These are phyloP conservation scores for Aspergillus fijiensis DNA, from an alignment of 2,329 filamentous ascomycete species.

Conservation along the genomic window DNA sequence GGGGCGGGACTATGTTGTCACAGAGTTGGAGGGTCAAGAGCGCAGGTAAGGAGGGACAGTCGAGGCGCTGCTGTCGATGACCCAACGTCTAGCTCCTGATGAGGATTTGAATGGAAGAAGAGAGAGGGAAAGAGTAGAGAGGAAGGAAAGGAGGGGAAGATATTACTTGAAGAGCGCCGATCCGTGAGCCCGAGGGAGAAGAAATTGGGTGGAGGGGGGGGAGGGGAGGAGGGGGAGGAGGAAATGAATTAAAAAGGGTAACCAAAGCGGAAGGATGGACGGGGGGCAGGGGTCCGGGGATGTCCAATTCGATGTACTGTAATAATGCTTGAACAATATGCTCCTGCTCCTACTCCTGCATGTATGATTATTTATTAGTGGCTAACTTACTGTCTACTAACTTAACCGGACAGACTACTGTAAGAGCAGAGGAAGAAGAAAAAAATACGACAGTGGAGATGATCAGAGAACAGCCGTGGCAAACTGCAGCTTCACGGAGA, in stretches of 20 bases:
- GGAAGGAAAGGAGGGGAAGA: slow-evolving; percentile 1
- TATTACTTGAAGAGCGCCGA: too few relatives aligned
- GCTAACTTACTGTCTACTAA: neutral
- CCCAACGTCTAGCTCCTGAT: slow-evolving; percentile 24
- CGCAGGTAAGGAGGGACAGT: slow-evolving; percentile 20
- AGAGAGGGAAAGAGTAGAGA: neutral
- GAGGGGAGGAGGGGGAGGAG: slow-evolving; percentile 14
- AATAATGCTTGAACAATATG: neutral
- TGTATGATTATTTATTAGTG: neutral
- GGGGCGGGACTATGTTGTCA: slow-evolving; percentile 25
- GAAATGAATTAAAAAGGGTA: slow-evolving; percentile 18
- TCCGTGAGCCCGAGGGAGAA: neutral
- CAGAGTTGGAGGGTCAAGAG: slow-evolving; percentile 20
- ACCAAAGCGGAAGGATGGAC: slow-evolving; percentile 16
- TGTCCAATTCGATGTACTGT: slow-evolving; percentile 15
- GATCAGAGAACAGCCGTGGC: slow-evolving; percentile 19
- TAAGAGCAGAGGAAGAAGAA: slow-evolving; percentile 6
- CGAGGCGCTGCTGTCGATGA: slow-evolving; percentile 14
- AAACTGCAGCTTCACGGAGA: slow-evolving; percentile 18
- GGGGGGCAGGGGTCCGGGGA: slow-evolving; percentile 22
- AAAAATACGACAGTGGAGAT: slow-evolving; percentile 21
- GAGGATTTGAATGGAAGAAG: slow-evolving; percentile 3
- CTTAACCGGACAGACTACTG: neutral
- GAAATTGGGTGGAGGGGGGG: slow-evolving; percentile 13
- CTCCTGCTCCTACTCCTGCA: neutral